Evolutionary conservation across 2,329 filamentous ascomycete genomes (phyloP), one percentile per base, ranked within the genome.

Genomic region (Alternaria gaisen): DNA sequence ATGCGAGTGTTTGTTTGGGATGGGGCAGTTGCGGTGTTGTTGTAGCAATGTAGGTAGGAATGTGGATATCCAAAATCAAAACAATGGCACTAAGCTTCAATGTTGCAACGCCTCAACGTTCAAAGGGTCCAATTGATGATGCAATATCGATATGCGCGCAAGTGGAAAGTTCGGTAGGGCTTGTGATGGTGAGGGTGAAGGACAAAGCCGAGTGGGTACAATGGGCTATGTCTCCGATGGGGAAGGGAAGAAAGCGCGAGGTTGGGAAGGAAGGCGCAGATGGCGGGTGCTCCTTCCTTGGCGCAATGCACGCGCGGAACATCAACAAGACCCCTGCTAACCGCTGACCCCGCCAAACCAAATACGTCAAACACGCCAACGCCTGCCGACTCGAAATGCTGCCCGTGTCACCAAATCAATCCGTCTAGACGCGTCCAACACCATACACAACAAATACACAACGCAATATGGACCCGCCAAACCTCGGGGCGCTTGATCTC

Each of bases 401-500:
- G 52, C 44, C 52, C 52, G 32, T 14, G 18, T 12, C 36, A 36
- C 52, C 53, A 44, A 18, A 38, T 26, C 40, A 14, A 41, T 30
- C 24, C 14, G 46, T 40, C 16, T 28, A 50, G 46, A 50, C 16
- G 9, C 34, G 46, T 36, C 46, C 46, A 20, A 24, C 46, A 36
- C 46, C 32, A 24, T 12, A 36, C 44, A 48, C 28, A n/a, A 14
- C 2, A 36, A 6, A n/a, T 38, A 26, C 56, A 47, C 46, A 18
- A 42, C 58, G 28, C 54, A 63, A 22, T 26, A 76, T 74, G 72
- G 67, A 72, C 50, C 64, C 80, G 41, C 82, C 84, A 59, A 80
- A 84, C 66, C 81, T 87, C 70, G 82, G 85, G 56, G 81, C 81
- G 61, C 79, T 85, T 20, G 79, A 80, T 58, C 78, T 87, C 34